Evolutionary conservation across 345 rosid genomes (phyloP).

Genomic region (Excoecaria cochinchinensis): DNA sequence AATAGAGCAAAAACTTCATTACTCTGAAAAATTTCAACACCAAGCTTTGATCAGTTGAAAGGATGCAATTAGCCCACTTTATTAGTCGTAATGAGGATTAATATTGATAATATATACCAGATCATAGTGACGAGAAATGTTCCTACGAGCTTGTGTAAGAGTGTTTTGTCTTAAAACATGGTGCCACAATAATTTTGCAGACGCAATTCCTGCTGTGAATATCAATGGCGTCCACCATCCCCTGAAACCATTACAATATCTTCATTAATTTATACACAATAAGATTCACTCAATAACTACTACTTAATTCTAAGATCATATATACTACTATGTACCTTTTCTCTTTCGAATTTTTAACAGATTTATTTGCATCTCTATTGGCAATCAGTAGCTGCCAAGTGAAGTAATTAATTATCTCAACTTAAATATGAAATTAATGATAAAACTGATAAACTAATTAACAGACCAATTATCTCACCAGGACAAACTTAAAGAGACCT

Average conservation of each 20-base stretch:
- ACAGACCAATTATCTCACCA: constrained; percentile 41
- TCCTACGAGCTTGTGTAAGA: constrained; percentile 82
- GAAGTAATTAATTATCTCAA: background rate
- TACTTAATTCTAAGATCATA: too few relatives aligned
- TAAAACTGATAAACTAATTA: too few relatives aligned
- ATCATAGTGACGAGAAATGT: constrained; percentile 82
- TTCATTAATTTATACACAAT: too few relatives aligned
- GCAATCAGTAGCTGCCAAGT: constrained; percentile 59
- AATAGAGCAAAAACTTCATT: constrained; percentile 73
- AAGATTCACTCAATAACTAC: too few relatives aligned
- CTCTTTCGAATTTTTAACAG: constrained; percentile 41
- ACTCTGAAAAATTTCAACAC: constrained; percentile 41
- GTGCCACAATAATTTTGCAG: constrained; percentile 73
- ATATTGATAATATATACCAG: constrained; percentile 40
- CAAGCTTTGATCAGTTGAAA: constrained; percentile 8
- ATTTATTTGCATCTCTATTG: constrained; percentile 49
- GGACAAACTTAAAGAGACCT: constrained; percentile 62
- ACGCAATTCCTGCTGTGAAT: constrained; percentile 61
- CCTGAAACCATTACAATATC: constrained; percentile 31
- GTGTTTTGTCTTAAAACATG: constrained; percentile 74
- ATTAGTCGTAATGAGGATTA: background rate
- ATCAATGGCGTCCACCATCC: constrained; percentile 94
- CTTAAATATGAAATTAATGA: too few relatives aligned
- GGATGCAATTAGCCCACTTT: background rate
- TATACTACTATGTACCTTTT: constrained; percentile 43